Conservation (phyloP, 2,329 filamentous ascomycete species). For the Microdochium nivale region DNA sequence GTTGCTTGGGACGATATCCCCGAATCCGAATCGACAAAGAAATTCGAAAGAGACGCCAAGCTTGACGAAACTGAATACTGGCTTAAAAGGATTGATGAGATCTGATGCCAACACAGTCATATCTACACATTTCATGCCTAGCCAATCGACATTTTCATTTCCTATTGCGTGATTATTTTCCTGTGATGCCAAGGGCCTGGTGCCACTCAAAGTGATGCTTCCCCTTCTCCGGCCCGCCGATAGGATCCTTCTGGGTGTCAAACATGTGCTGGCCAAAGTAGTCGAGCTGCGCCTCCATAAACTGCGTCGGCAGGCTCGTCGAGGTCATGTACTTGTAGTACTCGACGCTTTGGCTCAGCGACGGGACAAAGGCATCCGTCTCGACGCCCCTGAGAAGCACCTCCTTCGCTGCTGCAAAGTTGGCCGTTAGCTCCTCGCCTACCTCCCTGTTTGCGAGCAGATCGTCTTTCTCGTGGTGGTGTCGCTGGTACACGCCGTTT, state of each 20-base stretch:
- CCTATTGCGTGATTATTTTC: not conserved
- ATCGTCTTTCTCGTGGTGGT: conserved; percentile 31
- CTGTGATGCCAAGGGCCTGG: conserved; percentile 18
- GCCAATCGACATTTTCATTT: too few relatives aligned
- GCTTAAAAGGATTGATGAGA: too few relatives aligned
- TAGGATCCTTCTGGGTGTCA: conserved; percentile 46
- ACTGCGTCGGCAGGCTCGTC: conserved; percentile 54
- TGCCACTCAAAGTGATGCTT: conserved; percentile 58
- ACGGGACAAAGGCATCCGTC: conserved; percentile 51
- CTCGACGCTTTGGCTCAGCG: conserved; percentile 53
- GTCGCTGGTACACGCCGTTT: conserved; percentile 29
- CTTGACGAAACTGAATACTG: too few relatives aligned
- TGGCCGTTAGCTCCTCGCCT: conserved; percentile 41
- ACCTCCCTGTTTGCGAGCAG: conserved; percentile 34
- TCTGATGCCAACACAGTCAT: too few relatives aligned
- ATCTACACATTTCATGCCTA: too few relatives aligned
- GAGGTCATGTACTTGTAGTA: conserved; percentile 57
- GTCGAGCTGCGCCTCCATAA: conserved; percentile 64
- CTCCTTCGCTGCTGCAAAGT: conserved; percentile 42
- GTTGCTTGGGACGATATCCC: too few relatives aligned
- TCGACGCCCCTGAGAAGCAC: conserved; percentile 45
- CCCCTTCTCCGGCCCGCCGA: conserved; percentile 43
- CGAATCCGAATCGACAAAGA: too few relatives aligned
- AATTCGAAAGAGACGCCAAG: too few relatives aligned
- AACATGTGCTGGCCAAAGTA: conserved; percentile 63